Conservation (phyloP, 176 grass and related monocot species). For the Raddia distichophylla region DNA sequence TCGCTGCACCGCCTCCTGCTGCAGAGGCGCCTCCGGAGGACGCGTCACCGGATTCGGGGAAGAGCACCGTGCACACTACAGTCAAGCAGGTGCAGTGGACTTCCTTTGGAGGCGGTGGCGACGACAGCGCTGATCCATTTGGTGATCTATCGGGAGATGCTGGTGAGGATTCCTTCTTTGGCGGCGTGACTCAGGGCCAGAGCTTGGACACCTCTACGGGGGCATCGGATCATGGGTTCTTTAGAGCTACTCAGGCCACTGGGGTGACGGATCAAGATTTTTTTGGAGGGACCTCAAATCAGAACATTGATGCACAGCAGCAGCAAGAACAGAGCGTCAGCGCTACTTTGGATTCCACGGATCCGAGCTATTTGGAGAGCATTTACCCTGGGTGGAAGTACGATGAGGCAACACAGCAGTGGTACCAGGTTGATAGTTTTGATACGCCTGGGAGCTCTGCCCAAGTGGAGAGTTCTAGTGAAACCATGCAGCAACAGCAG, state of each 20-base stretch:
- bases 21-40: slow-evolving; percentile 26
- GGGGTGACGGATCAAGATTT: slow-evolving; percentile 37
- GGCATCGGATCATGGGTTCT: slow-evolving; percentile 36
- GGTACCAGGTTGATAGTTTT: slow-evolving; percentile 71
- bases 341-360: slow-evolving; percentile 30
- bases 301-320: slow-evolving; percentile 12
- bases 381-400: slow-evolving; percentile 91
- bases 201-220: slow-evolving; percentile 26
- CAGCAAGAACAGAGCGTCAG: slow-evolving; percentile 3
- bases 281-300: slow-evolving; percentile 6
- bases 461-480: slow-evolving; percentile 23
- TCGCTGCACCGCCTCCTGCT: slow-evolving; percentile 16
- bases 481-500: slow-evolving; percentile 41
- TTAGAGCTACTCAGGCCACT: neutral
- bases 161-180: slow-evolving; percentile 22
- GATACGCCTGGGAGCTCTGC: slow-evolving; percentile 39
- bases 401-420: slow-evolving; percentile 62
- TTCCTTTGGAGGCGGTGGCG: slow-evolving; percentile 58
- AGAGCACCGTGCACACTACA: slow-evolving; percentile 50
- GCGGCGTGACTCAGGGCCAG: slow-evolving; percentile 27
- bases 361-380: slow-evolving; percentile 68
- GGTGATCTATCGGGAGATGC: slow-evolving; percentile 40
- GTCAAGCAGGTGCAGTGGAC: slow-evolving; percentile 91
- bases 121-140: slow-evolving; percentile 57
- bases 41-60: slow-evolving; percentile 39